Conservation (phyloP, 352 stramenopile species). For the Aphanomyces astaci region DNA sequence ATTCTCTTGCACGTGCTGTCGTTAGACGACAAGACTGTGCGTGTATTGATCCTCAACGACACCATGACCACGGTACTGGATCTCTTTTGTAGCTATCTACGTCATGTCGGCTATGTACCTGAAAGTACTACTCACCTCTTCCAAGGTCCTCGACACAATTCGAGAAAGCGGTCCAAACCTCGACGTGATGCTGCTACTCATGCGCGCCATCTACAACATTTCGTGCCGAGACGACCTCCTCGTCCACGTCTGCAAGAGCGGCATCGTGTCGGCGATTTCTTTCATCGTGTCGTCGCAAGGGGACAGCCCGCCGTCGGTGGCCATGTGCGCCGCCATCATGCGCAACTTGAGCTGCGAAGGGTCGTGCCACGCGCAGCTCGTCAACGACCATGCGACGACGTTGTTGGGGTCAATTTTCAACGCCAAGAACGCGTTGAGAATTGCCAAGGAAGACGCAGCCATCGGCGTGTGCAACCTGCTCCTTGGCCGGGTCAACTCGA, state of each 20-base stretch:
- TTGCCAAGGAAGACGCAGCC: slow-evolving; percentile 42
- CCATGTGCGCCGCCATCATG: slow-evolving; percentile 35
- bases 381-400: slow-evolving; percentile 34
- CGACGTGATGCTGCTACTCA: slow-evolving; percentile 30
- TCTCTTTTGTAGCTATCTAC: neutral
- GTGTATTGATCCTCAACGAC: slow-evolving; percentile 23
- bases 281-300: slow-evolving; percentile 26
- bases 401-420: slow-evolving; percentile 46
- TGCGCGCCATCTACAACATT: slow-evolving; percentile 57
- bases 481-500: slow-evolving; percentile 54
- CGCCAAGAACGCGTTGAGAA: slow-evolving; percentile 27
- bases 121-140: neutral
- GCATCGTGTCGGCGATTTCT: slow-evolving; percentile 28
- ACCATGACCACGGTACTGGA: slow-evolving; percentile 1
- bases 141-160: slow-evolving; percentile 14
- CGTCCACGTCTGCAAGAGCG: slow-evolving; percentile 15
- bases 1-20: slow-evolving; percentile 57
- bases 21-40: slow-evolving; percentile 33
- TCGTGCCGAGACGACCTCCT: slow-evolving; percentile 39
- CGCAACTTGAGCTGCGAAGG: slow-evolving; percentile 44
- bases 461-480: slow-evolving; percentile 61
- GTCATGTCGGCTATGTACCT: neutral
- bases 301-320: slow-evolving; percentile 23
- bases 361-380: slow-evolving; percentile 35
- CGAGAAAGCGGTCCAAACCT: neutral